Evolutionary conservation across 331 rosid genomes (phyloP), one percentile per base, ranked within the genome.

Genomic region (Quercus lobata): DNA sequence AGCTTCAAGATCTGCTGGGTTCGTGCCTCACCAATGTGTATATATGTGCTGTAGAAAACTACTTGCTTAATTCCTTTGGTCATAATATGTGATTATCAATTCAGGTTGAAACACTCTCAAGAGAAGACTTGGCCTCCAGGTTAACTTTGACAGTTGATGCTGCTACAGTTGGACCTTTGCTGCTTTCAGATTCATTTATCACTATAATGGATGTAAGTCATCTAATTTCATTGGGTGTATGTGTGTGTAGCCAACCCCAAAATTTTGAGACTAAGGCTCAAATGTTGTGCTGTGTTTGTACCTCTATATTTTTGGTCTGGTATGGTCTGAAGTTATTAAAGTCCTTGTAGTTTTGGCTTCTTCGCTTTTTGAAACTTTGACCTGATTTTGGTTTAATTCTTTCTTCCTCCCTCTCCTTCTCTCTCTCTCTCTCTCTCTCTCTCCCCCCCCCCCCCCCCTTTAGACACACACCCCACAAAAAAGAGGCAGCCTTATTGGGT

Each of bases 191-290:
- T 80, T 87, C 97, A 15, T 88, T 80, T 78, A 91, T 96, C 80
- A 96, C 99, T 71, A 82, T 96, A 84, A 93, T 96, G 92, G 99
- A 96, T 89, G 99, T 96, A 96, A 79, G 98, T 78, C 81, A 71
- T 83, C 88, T 73, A 77, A 75, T 68, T 61, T 72, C 32, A 66
- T 69, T 69, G 57, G 60, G 74, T 75, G 30, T 76, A 21, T 54
- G 35, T 78, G 65, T 76, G 69, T 10, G 35, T 22, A 76, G 46
- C 46, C 46, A 41, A 41, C 3, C 46, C 46, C 46, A 41, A 8
- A 41, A 41, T 41, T 41, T 41, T 41, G 46, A 9, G 46, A 8
- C 46, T 8, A 8, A 41, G 46, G 46, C 46, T 41, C 9, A 12
- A 41, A 41, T 41, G 46, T 41, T 41, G 46, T 41, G 12, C 12